Conservation (phyloP, 108 stramenopile genomes). For the Skeletonema marinoi region DNA sequence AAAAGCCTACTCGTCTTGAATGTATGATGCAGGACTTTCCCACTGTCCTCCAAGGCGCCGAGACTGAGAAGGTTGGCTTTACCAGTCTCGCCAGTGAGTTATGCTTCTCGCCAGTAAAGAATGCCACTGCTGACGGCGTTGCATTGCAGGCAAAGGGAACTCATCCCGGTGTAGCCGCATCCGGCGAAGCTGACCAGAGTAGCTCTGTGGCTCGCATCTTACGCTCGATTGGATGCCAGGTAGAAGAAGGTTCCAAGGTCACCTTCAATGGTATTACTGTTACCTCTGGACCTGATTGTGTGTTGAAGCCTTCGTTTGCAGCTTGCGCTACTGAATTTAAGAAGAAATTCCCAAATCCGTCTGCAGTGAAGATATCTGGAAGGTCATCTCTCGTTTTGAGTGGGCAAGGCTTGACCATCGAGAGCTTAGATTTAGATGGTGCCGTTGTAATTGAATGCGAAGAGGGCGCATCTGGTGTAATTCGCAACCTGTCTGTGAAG, state of each 20-base stretch:
- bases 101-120: slow-evolving; percentile 97
- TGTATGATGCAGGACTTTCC: slow-evolving; percentile 99
- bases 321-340: slow-evolving; percentile 70
- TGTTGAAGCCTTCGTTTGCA: slow-evolving; percentile 76
- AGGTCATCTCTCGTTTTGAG: slow-evolving; percentile 80
- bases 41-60: slow-evolving; percentile 69
- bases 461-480: slow-evolving; percentile 58
- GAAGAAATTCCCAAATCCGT: slow-evolving; percentile 68
- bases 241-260: slow-evolving; percentile 55
- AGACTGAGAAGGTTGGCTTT: slow-evolving; percentile 89
- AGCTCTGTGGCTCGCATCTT: slow-evolving; percentile 61
- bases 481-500: slow-evolving; percentile 60
- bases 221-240: slow-evolving; percentile 68
- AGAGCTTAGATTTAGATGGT: slow-evolving; percentile 86
- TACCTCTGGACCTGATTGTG: slow-evolving; percentile 76
- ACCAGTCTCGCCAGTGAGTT: slow-evolving; percentile 86
- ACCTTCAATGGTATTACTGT: slow-evolving; percentile 69
- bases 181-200: slow-evolving; percentile 94
- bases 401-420: slow-evolving; percentile 78
- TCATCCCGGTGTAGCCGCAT: slow-evolving; percentile 89
- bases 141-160: slow-evolving; percentile 80
- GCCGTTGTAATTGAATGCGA: slow-evolving; percentile 74
- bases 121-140: slow-evolving; percentile 87
- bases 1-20: slow-evolving; percentile 99
- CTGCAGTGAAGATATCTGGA: slow-evolving; percentile 75